Evolutionary conservation across 768 basidiomycete species (phyloP), one percentile per base, ranked within the genome.

Genomic region (Filobasidium floriforme): DNA sequence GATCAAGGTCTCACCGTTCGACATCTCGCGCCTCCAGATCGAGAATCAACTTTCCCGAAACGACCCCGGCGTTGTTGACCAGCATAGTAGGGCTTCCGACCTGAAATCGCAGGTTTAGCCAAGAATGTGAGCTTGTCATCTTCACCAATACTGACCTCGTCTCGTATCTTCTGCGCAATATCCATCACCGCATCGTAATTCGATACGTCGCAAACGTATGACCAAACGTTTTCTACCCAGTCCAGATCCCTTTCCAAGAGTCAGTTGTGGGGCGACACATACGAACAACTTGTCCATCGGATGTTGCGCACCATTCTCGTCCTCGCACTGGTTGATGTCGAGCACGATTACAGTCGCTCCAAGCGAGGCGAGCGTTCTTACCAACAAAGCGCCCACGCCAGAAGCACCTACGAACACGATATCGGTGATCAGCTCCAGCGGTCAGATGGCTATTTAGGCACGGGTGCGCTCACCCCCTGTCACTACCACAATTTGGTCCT

Each of bases 1-100:
- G n/a, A n/a, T n/a, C n/a, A n/a, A 18, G 11, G 49, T 41, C 82
- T 68, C 68, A 96, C 94, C 92, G 87, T 69, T 85, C 80, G 54
- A 98, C 78, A 73, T 99, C 94, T 62, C 85, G 83, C 5, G 88
- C 84, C 1, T 79, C 81, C 66, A 96, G 81, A 73, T 97, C 92
- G 14, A 93, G 80, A 40, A 99, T 80, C 1, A 87, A 80, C 72
- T 92, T 93, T 28, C 92, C 92, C 79, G 92, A 89, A 28, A 89
- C 90, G 65, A 96, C 86, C 22, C 93, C 96, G 0, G 94, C 96
- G 74, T 94, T 97, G 80, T 97, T 98, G 71, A 99, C 82, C 26
- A 99, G 80, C 44, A 97, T 83, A 0, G 96, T 96, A 0, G 90
- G 90, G 66, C 89, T 83, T 2, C 90, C 93, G 61, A 94, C 82